Conservation (phyloP, 2,329 filamentous ascomycete genomes). For the Colletotrichum incanum region DNA sequence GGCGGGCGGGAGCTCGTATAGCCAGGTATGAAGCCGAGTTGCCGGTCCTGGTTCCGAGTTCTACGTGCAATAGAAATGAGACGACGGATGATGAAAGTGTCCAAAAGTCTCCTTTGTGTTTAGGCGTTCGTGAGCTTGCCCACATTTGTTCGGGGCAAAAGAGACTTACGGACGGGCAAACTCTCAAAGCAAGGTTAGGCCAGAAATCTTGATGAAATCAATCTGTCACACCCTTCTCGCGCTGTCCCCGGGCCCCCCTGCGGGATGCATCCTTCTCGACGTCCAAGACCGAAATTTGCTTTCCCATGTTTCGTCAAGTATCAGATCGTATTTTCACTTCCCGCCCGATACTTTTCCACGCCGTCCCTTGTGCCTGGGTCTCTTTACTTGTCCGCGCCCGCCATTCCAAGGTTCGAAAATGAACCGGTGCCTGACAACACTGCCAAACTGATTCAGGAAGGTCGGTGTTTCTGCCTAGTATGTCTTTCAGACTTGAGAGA, state of each 20-base stretch:
- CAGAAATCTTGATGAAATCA: background rate
- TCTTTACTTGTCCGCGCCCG: background rate
- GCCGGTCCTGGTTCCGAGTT: background rate
- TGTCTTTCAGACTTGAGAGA: background rate
- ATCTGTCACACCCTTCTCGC: background rate
- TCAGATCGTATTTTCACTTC: background rate
- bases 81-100: background rate
- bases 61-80: background rate
- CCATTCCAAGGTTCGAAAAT: background rate
- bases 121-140: background rate
- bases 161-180: background rate
- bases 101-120: background rate
- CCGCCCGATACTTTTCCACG: background rate
- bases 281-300: background rate
- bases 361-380: background rate
- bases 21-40: slow-evolving; percentile 17
- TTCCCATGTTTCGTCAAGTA: background rate
- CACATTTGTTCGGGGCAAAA: background rate
- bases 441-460: background rate
- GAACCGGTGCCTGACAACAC: background rate
- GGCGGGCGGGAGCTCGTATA: slow-evolving; percentile 37
- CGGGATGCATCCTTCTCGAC: background rate
- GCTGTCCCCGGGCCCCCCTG: background rate
- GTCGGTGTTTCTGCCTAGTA: background rate
- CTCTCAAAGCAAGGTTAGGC: background rate